phyloP scores from a whole-genome alignment of 306 rosid species.

The Ochetophila trinervis region DNA sequence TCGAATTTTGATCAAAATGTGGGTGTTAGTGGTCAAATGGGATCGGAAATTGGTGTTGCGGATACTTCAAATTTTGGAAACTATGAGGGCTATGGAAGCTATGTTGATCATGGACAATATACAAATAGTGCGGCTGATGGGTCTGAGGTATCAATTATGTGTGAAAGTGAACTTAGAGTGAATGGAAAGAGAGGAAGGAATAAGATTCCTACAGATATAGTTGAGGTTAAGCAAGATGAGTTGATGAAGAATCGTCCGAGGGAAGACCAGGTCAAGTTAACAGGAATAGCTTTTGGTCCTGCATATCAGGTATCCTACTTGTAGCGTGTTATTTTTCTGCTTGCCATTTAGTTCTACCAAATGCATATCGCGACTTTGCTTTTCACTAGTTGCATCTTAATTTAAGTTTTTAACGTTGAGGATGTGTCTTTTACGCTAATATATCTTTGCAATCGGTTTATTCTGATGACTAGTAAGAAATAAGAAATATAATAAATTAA shows the following conservation, averaged over 20 bases:
- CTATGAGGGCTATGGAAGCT: slow-evolving; percentile 33
- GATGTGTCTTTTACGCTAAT: neutral
- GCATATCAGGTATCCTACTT: slow-evolving; percentile 62
- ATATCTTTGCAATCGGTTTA: no score
- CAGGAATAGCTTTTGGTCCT: slow-evolving; percentile 94
- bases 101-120: slow-evolving; percentile 43
- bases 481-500: no score
- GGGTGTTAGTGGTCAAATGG: slow-evolving; percentile 27
- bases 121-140: slow-evolving; percentile 47
- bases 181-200: slow-evolving; percentile 71
- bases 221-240: slow-evolving; percentile 94
- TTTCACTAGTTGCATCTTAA: neutral
- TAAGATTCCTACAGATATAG: slow-evolving; percentile 64
- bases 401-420: neutral
- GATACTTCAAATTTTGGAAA: slow-evolving; percentile 30
- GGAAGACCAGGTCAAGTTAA: slow-evolving; percentile 76
- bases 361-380: neutral
- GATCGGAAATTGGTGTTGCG: slow-evolving; percentile 30
- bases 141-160: slow-evolving; percentile 26
- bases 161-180: slow-evolving; percentile 28
- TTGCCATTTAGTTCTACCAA: neutral
- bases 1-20: slow-evolving; percentile 38
- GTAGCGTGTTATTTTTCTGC: neutral
- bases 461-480: no score
- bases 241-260: slow-evolving; percentile 89